Evolutionary conservation across 2,329 filamentous ascomycete species (phyloP).

Genomic region (Pseudocercospora fijiensis): DNA sequence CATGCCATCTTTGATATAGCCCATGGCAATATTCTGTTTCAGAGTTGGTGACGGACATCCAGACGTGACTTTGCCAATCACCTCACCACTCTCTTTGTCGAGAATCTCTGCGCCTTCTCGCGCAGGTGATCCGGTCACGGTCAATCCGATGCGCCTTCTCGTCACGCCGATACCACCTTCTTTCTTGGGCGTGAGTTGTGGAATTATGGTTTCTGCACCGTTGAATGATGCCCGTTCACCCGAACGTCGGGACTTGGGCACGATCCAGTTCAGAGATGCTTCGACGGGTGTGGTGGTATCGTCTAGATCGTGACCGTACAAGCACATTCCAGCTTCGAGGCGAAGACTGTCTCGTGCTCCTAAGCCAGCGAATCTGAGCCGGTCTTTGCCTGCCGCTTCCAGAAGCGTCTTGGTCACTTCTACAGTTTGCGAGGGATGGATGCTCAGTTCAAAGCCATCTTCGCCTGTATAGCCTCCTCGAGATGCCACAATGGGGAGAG

Average conservation of each 20-base stretch:
- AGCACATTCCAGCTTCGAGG: constrained; percentile 95
- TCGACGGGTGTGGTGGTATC: constrained; percentile 71
- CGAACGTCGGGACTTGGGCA: constrained; percentile 72
- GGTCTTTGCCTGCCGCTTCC: constrained; percentile 55
- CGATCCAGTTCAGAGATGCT: constrained; percentile 72
- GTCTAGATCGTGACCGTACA: constrained; percentile 98
- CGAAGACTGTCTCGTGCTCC: constrained; percentile 89
- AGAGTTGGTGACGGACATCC: constrained; percentile 86
- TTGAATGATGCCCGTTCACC: constrained; percentile 68
- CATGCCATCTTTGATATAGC: constrained; percentile 75
- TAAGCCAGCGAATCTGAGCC: constrained; percentile 78
- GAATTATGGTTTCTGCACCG: constrained; percentile 73
- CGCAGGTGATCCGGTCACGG: constrained; percentile 82
- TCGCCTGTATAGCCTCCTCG: constrained; percentile 95
- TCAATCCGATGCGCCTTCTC: constrained; percentile 74
- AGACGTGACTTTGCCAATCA: constrained; percentile 79
- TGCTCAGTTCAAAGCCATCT: constrained; percentile 95
- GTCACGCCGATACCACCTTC: constrained; percentile 55
- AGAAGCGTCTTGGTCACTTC: constrained; percentile 70
- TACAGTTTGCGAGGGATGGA: constrained; percentile 65
- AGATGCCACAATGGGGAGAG: constrained; percentile 67
- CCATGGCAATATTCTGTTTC: constrained; percentile 94
- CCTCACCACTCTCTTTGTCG: constrained; percentile 55
- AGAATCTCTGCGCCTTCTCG: constrained; percentile 83
- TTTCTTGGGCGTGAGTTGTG: constrained; percentile 61